Base-by-base conservation (phyloP, 2,329 filamentous ascomycete species). In the Neonectria punicea region DNA sequence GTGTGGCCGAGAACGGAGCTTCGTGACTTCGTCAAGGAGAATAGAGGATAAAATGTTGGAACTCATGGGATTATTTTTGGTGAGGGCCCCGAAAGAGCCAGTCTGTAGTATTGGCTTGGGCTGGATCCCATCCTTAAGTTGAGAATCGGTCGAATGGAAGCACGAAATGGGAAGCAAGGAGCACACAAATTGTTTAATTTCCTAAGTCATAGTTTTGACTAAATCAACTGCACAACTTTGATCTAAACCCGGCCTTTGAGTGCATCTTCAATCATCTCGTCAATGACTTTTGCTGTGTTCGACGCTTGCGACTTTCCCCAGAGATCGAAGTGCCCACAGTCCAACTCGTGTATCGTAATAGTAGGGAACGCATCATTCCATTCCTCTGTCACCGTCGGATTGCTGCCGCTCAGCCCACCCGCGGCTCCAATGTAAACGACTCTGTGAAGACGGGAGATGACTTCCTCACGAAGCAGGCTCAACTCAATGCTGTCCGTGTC, bases 1-100 rank as follows among this genome's bases (percentile, higher is more conserved):
- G 18, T 51, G 49, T 51, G 49, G 49, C 49, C 49, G 10, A 51
- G 11, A n/a, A 51, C 32, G n/a, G 49, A 51, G 28, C 30, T 51
- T 51, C 30, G n/a, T 5, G 49, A 51, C 6, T n/a, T 51, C 32
- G n/a, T n/a, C 8, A 36, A 36, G 5, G 36, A 39, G 14, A n/a
- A 39, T 16, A n/a, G 6, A 2, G 6, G 14, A 39, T 39, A 7
- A 39, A 8, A n/a, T n/a, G 1, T n/a, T 39, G 36, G 36, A n/a
- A 7, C 14, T 5, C 34, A 36, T 2, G 34, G 34, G 4, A 34
- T 34, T 13, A 2, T 13, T 34, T 11, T 34, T 34, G 32, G 32
- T 34, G 10, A 11, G 32, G 10, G 4, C 11, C 3, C 10, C 32
- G 30, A 34, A 11, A 34, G 10, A 13, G 10, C 32, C 11, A 4